Evolutionary conservation across 2,329 filamentous ascomycete species (phyloP).

Genomic region (Sporothrix pseudoabietina): DNA sequence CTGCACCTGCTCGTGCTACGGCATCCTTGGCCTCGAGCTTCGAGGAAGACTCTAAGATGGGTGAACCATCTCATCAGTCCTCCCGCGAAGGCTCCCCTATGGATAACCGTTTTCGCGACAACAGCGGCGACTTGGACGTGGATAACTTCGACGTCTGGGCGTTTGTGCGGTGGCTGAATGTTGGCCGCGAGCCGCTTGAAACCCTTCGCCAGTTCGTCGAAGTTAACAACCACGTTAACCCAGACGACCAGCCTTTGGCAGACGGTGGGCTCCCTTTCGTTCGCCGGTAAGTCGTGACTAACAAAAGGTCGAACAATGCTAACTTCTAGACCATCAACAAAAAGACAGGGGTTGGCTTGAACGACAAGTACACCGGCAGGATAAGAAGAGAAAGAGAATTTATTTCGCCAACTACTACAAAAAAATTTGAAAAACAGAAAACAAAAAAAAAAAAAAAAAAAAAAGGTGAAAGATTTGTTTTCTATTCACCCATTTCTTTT

Average conservation of each 20-base stretch:
- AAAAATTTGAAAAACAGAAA: background rate
- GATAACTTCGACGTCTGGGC: conserved; percentile 11
- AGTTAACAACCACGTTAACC: background rate
- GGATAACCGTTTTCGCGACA: background rate
- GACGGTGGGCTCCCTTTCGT: conserved; percentile 3
- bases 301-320: background rate
- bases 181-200: background rate
- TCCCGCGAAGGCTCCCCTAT: background rate
- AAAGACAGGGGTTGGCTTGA: background rate
- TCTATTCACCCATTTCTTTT: background rate
- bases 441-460: background rate
- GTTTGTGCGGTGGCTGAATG: conserved; percentile 7
- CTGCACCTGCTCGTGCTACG: background rate
- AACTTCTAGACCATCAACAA: background rate
- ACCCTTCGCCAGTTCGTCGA: background rate
- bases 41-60: background rate
- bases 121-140: background rate
- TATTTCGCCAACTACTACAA: background rate
- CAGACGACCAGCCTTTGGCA: background rate
- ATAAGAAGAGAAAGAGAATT: background rate
- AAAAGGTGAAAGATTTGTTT: background rate
- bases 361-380: background rate
- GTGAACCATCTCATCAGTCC: background rate
- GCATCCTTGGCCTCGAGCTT: background rate
- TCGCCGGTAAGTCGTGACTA: background rate